A percentile compares a stretch with the other conserved stretches of the same genome.
These are phyloP conservation scores for Lenwebbia sp. DNA, from an alignment of 345 rosid genomes.

Conservation along the genomic window DNA sequence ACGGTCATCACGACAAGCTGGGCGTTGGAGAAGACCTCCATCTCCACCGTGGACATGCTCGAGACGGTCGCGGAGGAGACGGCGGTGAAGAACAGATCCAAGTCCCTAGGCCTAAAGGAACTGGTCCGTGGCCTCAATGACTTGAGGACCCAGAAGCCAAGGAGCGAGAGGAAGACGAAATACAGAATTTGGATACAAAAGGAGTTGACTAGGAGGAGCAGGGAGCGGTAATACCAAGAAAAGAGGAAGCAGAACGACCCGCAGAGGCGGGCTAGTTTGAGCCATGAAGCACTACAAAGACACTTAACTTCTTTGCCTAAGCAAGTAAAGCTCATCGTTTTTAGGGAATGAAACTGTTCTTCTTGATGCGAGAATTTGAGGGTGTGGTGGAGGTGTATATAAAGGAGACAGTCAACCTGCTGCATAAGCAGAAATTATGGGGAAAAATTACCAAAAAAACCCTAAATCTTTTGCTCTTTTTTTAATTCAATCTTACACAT, in stretches of 20 bases:
- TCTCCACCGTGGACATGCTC: slow-evolving; percentile 71
- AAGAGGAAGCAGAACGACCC: background rate
- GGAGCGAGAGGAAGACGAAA: slow-evolving; percentile 17
- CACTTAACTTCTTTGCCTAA: background rate
- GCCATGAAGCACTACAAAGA: background rate
- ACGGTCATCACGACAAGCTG: slow-evolving; percentile 47
- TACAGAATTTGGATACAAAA: slow-evolving; percentile 31
- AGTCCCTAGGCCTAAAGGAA: slow-evolving; percentile 15
- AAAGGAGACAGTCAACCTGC: background rate
- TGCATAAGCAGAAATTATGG: too few species aligned
- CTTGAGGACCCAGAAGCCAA: slow-evolving; percentile 21
- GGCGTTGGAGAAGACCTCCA: slow-evolving; percentile 65
- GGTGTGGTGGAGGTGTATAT: background rate
- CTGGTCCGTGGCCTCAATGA: slow-evolving; percentile 17
- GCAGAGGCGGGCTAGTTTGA: background rate
- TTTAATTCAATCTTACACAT: too few species aligned
- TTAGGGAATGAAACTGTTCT: background rate
- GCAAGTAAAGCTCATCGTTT: background rate
- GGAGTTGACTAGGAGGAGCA: slow-evolving; percentile 6
- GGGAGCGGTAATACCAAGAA: background rate
- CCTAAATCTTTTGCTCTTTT: too few species aligned
- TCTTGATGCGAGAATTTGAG: background rate
- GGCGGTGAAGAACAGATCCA: slow-evolving; percentile 62
- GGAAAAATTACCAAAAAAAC: too few species aligned
- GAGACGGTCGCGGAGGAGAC: slow-evolving; percentile 52